Evolutionary conservation across 2,329 filamentous ascomycete species (phyloP).

Genomic region (Pseudogymnoascus sp.): DNA sequence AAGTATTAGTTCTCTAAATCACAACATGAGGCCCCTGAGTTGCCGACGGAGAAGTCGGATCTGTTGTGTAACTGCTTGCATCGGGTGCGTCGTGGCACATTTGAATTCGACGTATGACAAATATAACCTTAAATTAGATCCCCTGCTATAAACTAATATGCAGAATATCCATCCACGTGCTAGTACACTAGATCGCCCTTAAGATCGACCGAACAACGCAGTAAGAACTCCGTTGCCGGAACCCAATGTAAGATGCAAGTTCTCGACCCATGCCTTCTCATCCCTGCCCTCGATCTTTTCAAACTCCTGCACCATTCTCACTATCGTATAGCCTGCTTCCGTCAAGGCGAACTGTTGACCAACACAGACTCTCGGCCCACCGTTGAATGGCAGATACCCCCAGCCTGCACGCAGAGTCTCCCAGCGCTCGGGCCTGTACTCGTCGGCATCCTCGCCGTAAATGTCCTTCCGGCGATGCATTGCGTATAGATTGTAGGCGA

Average conservation of each 20-base stretch:
- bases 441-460: constrained; percentile 29
- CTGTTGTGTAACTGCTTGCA: too few relatives aligned
- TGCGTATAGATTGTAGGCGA: constrained; percentile 23
- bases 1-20: too few relatives aligned
- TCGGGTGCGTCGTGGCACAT: background rate
- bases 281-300: constrained; percentile 26
- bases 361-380: constrained; percentile 32
- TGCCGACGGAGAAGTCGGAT: too few relatives aligned
- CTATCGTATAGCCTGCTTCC: constrained; percentile 30
- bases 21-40: too few relatives aligned
- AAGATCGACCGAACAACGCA: constrained; percentile 8
- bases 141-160: background rate
- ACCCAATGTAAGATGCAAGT: constrained; percentile 19
- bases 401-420: constrained; percentile 35
- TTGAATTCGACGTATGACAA: background rate
- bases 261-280: constrained; percentile 18
- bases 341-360: constrained; percentile 32
- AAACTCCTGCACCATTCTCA: constrained; percentile 30
- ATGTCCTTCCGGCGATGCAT: constrained; percentile 30
- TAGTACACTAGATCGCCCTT: background rate
- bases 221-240: constrained; percentile 20
- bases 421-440: constrained; percentile 32
- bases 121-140: background rate
- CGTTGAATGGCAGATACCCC: constrained; percentile 34
- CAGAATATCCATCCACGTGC: background rate